phyloP scores from a whole-genome alignment of 139 green algal genomes.

The Marvania coccoides region DNA sequence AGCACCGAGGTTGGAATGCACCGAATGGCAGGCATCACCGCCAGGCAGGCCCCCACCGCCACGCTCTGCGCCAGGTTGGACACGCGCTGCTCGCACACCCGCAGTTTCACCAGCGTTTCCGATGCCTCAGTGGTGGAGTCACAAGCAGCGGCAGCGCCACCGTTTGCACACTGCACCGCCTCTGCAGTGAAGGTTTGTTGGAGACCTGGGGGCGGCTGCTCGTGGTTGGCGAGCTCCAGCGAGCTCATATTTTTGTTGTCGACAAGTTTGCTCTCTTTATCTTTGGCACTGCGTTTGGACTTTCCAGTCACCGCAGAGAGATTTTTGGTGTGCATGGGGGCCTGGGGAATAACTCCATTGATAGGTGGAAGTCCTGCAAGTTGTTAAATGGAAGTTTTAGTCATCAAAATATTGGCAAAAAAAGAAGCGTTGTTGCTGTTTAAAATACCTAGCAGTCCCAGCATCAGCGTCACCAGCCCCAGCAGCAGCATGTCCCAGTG shows the following conservation, averaged over 20 bases:
- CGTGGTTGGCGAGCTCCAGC: too few relatives aligned
- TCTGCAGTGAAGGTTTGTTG: too few relatives aligned
- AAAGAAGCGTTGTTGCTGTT: background rate
- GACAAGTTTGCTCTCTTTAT: constrained; percentile 8
- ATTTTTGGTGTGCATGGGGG: constrained; percentile 75
- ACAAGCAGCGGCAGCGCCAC: too few relatives aligned
- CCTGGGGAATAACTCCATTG: constrained; percentile 83
- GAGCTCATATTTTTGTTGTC: too few relatives aligned
- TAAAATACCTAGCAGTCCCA: background rate
- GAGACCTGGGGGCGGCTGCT: too few relatives aligned
- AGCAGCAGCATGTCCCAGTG: constrained; percentile 77
- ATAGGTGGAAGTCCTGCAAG: constrained; percentile 78
- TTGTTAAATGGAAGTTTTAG: too few relatives aligned
- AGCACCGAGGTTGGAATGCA: constrained; percentile 58
- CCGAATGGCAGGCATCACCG: constrained; percentile 51
- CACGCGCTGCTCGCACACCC: constrained; percentile 74
- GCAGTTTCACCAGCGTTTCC: too few relatives aligned
- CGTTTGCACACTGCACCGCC: too few relatives aligned
- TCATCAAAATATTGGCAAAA: constrained; percentile 12
- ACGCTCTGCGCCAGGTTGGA: constrained; percentile 63
- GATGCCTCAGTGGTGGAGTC: too few relatives aligned
- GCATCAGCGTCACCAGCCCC: constrained; percentile 9
- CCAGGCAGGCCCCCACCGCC: constrained; percentile 58
- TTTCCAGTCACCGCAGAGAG: constrained; percentile 13
- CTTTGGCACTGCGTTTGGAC: background rate